Evolutionary conservation across 345 rosid genomes (phyloP).

Genomic region (Heritiera littoralis): DNA sequence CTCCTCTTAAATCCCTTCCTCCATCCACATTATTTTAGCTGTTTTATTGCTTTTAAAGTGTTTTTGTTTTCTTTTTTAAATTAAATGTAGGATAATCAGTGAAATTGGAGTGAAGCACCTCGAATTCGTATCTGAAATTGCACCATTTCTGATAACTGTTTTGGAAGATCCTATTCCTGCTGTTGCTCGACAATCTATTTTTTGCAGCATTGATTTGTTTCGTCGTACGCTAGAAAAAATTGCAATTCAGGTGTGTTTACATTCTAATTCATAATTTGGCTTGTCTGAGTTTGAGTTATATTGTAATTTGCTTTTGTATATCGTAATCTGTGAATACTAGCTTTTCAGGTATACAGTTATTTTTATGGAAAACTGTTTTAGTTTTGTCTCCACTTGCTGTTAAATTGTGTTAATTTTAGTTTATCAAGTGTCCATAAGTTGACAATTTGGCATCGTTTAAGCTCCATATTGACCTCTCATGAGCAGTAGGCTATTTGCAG

Average conservation of each 20-base stretch:
- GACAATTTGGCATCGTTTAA: not conserved
- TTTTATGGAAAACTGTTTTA: not conserved
- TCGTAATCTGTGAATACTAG: not conserved
- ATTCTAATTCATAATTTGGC: not conserved
- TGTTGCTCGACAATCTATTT: slow-evolving; percentile 80
- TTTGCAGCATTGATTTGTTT: slow-evolving; percentile 66
- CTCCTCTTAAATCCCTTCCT: slow-evolving; percentile 16
- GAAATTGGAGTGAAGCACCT: slow-evolving; percentile 72
- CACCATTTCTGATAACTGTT: slow-evolving; percentile 66
- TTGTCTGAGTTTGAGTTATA: slow-evolving; percentile 10
- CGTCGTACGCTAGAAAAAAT: slow-evolving; percentile 57
- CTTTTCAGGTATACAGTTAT: not conserved
- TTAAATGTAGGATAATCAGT: slow-evolving; percentile 68
- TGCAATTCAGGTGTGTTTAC: slow-evolving; percentile 62
- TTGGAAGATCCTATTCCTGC: slow-evolving; percentile 80
- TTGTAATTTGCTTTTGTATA: not conserved
- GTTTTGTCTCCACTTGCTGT: not conserved
- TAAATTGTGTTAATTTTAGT: not conserved
- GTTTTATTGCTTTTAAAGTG: not conserved
- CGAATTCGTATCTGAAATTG: slow-evolving; percentile 73
- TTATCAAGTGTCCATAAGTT: not conserved
- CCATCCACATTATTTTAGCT: not conserved
- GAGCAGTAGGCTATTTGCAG: not conserved
- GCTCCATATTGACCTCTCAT: not conserved
- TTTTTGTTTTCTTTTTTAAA: not conserved